A percentile compares a stretch with the other conserved stretches of the same genome.
These are phyloP conservation scores for Blastobotrys terrestris DNA, from an alignment of 805 yeast species.

Conservation along the genomic window DNA sequence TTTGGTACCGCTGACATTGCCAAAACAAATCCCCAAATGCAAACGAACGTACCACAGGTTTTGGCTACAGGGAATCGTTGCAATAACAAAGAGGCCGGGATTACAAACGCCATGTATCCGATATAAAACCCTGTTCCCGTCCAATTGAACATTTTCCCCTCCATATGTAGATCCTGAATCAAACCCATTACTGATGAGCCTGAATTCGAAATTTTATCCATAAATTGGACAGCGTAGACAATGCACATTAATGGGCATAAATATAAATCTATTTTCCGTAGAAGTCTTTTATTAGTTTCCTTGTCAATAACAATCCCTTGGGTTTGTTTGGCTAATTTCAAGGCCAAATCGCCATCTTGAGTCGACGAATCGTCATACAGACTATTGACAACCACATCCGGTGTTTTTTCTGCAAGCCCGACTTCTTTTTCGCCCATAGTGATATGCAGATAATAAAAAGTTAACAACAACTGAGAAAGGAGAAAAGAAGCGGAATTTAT, in stretches of 20 bases:
- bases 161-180: constrained; percentile 40
- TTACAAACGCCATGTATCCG: constrained; percentile 56
- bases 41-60: constrained; percentile 41
- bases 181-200: constrained; percentile 51
- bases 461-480: background rate
- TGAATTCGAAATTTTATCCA: constrained; percentile 53
- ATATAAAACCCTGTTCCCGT: constrained; percentile 55
- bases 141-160: constrained; percentile 40
- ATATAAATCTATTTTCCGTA: constrained; percentile 46
- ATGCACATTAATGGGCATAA: constrained; percentile 47
- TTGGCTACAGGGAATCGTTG: constrained; percentile 57
- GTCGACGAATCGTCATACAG: background rate
- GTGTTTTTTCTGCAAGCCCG: background rate
- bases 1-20: constrained; percentile 45
- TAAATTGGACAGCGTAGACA: constrained; percentile 47
- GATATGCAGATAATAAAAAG: no score
- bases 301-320: constrained; percentile 15
- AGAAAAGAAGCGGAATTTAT: no score
- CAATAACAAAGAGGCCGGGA: constrained; percentile 40
- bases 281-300: constrained; percentile 28
- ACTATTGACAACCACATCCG: background rate
- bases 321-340: constrained; percentile 7
- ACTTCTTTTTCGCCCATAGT: no score
- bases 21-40: constrained; percentile 59
- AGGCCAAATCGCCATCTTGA: constrained; percentile 8